A percentile compares a stretch with the other conserved stretches of the same genome.
These are phyloP conservation scores for Phaeosphaeriaceae sp. DNA, from an alignment of 2,329 filamentous ascomycete genomes.

Conservation along the genomic window DNA sequence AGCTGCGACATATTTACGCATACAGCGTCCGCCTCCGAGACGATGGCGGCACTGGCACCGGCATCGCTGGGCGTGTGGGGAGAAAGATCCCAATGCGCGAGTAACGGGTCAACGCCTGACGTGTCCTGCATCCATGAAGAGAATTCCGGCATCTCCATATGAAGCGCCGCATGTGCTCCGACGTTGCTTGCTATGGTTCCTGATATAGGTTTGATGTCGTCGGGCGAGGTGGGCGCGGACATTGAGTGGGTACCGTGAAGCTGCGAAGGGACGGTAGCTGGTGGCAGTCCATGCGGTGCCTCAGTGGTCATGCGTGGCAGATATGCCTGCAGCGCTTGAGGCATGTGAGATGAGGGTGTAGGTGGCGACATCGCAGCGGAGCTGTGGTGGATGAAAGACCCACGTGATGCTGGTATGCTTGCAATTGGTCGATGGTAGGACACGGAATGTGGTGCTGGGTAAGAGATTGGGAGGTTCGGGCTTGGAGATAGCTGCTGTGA, in stretches of 20 bases:
- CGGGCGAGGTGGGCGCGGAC: background rate
- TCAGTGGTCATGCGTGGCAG: slow-evolving; percentile 11
- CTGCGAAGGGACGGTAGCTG: slow-evolving; percentile 1
- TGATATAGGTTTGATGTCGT: background rate
- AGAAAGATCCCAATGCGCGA: background rate
- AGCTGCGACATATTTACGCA: background rate
- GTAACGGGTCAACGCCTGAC: background rate
- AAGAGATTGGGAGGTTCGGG: background rate
- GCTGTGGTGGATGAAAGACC: slow-evolving; percentile 7
- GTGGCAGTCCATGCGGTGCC: slow-evolving; percentile 6
- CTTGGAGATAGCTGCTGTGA: slow-evolving; percentile 1
- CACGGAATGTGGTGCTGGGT: slow-evolving; percentile 1
- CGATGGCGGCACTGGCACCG: background rate
- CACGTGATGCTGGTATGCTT: background rate
- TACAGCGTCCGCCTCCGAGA: background rate
- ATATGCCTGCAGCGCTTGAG: background rate
- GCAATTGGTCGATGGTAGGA: background rate
- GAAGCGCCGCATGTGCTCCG: background rate
- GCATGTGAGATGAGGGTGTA: background rate
- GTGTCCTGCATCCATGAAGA: background rate
- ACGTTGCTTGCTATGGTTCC: background rate
- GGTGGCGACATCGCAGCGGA: slow-evolving; percentile 3
- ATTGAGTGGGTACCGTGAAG: background rate
- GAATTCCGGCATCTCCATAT: background rate
- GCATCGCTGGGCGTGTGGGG: background rate